A percentile compares a stretch with the other conserved stretches of the same genome.
Conservation (phyloP, 2,329 filamentous ascomycete genomes). For the Fusarium succisae region DNA sequence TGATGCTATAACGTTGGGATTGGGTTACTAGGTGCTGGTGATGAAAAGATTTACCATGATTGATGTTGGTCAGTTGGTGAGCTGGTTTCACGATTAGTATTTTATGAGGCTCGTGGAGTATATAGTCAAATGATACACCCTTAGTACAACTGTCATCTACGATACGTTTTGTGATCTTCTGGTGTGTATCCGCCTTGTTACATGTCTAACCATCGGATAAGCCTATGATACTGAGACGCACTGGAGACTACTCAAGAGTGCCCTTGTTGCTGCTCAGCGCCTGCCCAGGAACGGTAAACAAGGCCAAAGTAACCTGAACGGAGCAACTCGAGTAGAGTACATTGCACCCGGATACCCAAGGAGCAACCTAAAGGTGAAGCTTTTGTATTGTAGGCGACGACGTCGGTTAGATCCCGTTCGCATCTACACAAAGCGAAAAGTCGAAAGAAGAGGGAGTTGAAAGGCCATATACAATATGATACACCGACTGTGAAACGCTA, state of each 20-base stretch:
- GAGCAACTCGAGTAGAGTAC: rapidly evolving
- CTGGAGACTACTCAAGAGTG: too few relatives aligned
- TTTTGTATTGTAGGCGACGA: rapidly evolving
- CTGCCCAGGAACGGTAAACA: rapidly evolving
- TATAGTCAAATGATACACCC: background rate
- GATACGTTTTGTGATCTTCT: rapidly evolving
- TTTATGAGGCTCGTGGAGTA: background rate
- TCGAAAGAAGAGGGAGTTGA: rapidly evolving
- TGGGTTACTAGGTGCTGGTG: background rate
- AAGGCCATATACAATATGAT: too few relatives aligned
- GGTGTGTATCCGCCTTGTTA: rapidly evolving
- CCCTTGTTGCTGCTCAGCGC: rapidly evolving
- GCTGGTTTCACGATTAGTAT: background rate
- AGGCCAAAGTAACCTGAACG: rapidly evolving
- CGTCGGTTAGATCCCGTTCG: background rate
- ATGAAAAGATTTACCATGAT: too few relatives aligned
- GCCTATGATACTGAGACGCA: too few relatives aligned
- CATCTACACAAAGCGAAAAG: rapidly evolving
- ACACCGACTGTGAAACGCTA: too few relatives aligned
- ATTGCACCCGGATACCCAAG: rapidly evolving
- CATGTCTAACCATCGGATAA: rapidly evolving
- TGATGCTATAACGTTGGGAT: rapidly evolving
- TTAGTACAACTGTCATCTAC: background rate
- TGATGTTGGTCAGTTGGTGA: rapidly evolving
- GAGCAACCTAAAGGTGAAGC: too few relatives aligned